Percentiles rank a stretch among this genome's conserved stretches.
Evolutionary conservation across 768 basidiomycete genomes (phyloP).

Genomic region (Naganishia vaughanmartiniae): DNA sequence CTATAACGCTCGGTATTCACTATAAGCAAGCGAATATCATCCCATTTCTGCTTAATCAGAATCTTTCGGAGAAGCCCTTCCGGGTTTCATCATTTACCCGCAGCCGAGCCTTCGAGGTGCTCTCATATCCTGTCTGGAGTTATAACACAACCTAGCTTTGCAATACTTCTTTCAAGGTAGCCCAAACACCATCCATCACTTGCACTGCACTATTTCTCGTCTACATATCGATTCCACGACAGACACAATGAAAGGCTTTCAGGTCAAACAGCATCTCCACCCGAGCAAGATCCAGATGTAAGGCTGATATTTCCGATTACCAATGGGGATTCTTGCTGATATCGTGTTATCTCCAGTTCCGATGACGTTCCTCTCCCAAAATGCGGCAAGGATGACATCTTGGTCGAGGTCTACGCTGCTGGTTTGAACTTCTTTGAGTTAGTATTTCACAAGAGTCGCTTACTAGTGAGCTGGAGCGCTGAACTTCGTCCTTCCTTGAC

Average conservation of each 20-base stretch:
- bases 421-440: conserved; percentile 72
- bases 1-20: too few species aligned
- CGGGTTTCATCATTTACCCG: conserved; percentile 12
- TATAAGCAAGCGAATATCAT: too few species aligned
- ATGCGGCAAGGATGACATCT: conserved; percentile 59
- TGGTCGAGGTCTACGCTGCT: conserved; percentile 73
- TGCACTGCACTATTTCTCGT: neutral
- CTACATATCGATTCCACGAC: neutral
- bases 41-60: too few species aligned
- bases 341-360: conserved; percentile 35
- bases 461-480: conserved; percentile 46
- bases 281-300: conserved; percentile 63
- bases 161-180: too few species aligned
- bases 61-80: conserved; percentile 3
- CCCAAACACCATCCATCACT: too few species aligned
- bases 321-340: neutral
- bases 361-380: conserved; percentile 63
- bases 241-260: conserved; percentile 71
- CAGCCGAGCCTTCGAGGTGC: neutral
- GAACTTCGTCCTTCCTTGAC: conserved; percentile 35
- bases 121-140: neutral
- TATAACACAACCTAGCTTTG: neutral
- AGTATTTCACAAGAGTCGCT: conserved; percentile 23
- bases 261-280: conserved; percentile 67
- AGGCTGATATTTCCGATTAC: conserved; percentile 18